Percentiles rank a stretch among this genome's conserved stretches.
Evolutionary conservation across 495 filamentous ascomycete species (phyloP).

Genomic region (Xylaria venustula): DNA sequence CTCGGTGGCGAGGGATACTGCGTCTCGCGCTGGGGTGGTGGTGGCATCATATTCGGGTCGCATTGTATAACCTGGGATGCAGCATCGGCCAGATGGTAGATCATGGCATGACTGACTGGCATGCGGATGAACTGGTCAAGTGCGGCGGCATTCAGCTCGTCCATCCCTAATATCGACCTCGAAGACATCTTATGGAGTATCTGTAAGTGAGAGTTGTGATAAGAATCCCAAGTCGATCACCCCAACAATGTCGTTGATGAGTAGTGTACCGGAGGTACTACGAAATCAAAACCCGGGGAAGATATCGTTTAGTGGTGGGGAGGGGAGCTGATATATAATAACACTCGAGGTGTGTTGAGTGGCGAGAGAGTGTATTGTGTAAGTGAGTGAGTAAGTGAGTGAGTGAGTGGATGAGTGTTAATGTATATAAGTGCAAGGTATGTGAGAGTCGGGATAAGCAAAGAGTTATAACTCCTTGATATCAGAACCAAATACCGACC

Average conservation of each 20-base stretch:
- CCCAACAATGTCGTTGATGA: conserved; percentile 10
- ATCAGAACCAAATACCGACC: conserved; percentile 23
- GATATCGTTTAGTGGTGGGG: background rate
- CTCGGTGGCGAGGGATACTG: conserved; percentile 66
- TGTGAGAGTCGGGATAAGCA: conserved; percentile 15
- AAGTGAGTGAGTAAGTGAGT: background rate
- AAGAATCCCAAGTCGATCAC: conserved; percentile 15
- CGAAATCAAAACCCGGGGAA: conserved; percentile 2
- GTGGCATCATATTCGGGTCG: conserved; percentile 58
- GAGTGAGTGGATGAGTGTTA: background rate
- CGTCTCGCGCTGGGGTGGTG: conserved; percentile 43
- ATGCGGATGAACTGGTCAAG: conserved; percentile 85
- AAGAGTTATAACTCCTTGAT: conserved; percentile 29
- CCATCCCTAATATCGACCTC: conserved; percentile 33
- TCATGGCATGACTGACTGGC: conserved; percentile 81
- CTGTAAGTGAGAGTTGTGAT: conserved; percentile 3
- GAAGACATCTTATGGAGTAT: conserved; percentile 35
- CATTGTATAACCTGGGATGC: conserved; percentile 88
- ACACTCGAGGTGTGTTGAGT: conserved; percentile 7
- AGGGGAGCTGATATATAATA: conserved; percentile 9
- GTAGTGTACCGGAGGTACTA: conserved; percentile 1
- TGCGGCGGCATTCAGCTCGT: conserved; percentile 70
- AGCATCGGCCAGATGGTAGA: conserved; percentile 77
- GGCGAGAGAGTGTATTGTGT: background rate
- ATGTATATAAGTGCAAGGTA: conserved; percentile 18